Percentiles rank a stretch among this genome's conserved stretches.
Evolutionary conservation across 352 stramenopile species (phyloP).

Genomic region (Pythium insidiosum): DNA sequence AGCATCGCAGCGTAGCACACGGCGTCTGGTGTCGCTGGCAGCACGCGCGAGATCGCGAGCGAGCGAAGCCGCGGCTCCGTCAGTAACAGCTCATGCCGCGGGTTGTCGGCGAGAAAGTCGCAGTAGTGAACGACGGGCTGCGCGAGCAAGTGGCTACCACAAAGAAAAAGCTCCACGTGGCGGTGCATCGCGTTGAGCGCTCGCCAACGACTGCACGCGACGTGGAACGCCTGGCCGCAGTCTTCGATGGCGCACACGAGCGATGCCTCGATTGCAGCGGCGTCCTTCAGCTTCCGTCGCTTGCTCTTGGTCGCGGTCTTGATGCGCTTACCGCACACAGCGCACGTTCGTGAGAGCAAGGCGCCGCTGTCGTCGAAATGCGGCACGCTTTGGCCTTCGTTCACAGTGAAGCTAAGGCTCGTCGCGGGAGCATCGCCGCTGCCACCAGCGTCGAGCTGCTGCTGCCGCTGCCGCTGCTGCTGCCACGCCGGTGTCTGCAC

Average conservation of each 20-base stretch:
- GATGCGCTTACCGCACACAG: conserved; percentile 41
- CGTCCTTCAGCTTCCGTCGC: too few relatives aligned
- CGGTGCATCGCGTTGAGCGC: conserved; percentile 16
- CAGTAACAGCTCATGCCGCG: conserved; percentile 24
- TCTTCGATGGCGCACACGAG: conserved; percentile 37
- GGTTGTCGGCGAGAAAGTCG: conserved; percentile 58
- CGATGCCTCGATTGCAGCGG: conserved; percentile 2
- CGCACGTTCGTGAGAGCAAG: conserved; percentile 38
- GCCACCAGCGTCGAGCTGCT: too few relatives aligned
- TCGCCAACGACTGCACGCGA: conserved; percentile 60
- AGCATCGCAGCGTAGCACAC: conserved; percentile 26
- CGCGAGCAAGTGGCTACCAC: conserved; percentile 25
- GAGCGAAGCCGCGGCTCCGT: conserved; percentile 43
- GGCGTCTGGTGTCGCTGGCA: not conserved
- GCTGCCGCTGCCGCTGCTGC: not conserved
- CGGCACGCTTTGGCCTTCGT: conserved; percentile 26
- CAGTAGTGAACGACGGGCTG: conserved; percentile 36
- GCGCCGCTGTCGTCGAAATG: conserved; percentile 54
- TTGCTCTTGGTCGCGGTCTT: conserved; percentile 18
- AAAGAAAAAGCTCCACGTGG: conserved; percentile 30
- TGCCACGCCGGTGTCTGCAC: conserved; percentile 9
- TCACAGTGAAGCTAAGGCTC: too few relatives aligned
- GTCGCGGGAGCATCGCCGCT: not conserved
- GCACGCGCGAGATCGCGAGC: conserved; percentile 18
- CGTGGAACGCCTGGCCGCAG: conserved; percentile 54